A percentile compares a stretch with the other conserved stretches of the same genome.
These are phyloP conservation scores for Leccinum boreale DNA, from an alignment of 768 basidiomycete genomes.

Conservation along the genomic window DNA sequence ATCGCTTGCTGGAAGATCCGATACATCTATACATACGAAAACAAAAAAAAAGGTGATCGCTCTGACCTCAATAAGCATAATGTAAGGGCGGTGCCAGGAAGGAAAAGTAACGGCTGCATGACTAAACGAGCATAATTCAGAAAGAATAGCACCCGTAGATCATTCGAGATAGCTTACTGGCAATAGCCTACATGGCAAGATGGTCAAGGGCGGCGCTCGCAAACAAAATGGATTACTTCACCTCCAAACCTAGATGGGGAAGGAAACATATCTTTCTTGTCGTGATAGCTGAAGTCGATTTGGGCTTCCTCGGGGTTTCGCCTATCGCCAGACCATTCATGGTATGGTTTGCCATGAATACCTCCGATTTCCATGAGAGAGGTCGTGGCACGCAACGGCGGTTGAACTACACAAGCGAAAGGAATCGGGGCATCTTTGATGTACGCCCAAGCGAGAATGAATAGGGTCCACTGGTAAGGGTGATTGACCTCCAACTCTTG, in stretches of 20 bases:
- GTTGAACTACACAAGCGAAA: conserved; percentile 16
- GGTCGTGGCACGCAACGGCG: not conserved
- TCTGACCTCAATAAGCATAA: conserved; percentile 27
- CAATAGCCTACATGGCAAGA: conserved; percentile 19
- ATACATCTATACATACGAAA: not conserved
- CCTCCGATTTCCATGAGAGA: conserved; percentile 23
- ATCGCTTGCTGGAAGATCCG: conserved; percentile 23
- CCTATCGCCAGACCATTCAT: conserved; percentile 23
- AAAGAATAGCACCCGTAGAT: not conserved
- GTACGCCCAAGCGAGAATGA: conserved; percentile 20
- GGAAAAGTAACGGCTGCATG: conserved; percentile 22
- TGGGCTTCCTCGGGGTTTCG: conserved; percentile 11
- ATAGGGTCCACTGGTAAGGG: conserved; percentile 28
- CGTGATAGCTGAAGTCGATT: conserved; percentile 16
- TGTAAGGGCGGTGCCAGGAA: conserved; percentile 28
- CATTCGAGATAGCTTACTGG: conserved; percentile 16
- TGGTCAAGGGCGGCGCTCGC: not conserved
- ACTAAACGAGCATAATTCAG: conserved; percentile 4
- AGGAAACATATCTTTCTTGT: conserved; percentile 26
- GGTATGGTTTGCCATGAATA: conserved; percentile 26
- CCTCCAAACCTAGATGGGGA: conserved; percentile 27
- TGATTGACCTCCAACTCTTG: conserved; percentile 16
- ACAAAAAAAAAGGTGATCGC: not conserved
- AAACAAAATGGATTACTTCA: not conserved
- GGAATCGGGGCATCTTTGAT: conserved; percentile 11